Base-by-base conservation (phyloP, 2,329 filamentous ascomycete species). In the Fusarium sp. region DNA sequence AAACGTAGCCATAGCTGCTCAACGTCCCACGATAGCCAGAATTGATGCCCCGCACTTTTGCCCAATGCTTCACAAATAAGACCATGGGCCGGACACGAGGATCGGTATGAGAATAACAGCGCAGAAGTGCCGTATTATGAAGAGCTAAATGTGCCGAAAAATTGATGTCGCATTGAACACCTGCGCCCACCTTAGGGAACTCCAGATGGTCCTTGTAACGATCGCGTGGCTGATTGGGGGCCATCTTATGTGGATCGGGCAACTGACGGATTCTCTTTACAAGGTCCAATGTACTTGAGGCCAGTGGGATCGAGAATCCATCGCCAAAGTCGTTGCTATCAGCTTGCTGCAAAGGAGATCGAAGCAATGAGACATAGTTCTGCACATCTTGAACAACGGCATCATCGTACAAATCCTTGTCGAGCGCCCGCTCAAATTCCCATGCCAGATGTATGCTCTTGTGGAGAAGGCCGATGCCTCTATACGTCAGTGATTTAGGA, bases 111-210 rank as follows among this genome's bases (percentile, higher is more conserved):
- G 92, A 91, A 80, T 98, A 98, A 79, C 93, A 95, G 42, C 92
- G 89, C 30, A 98, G 86, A 42, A 98, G 88, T 34, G 89, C 83
- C 0, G 94, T 97, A 78, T 97, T 97, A 71, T 96, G 91, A 5
- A 97, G 84, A 3, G 91, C 94, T 5, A 97, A 87, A 46, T 92
- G 89, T 20, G 94, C 94, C 3, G 92, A 92, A 77, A 97, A 97
- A 79, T 97, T 97, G 84, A 98, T 93, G 77, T 97, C 94, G 77
- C 93, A 96, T 77, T 95, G 92, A 16, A 95, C 92, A n/a, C 94
- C 94, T 29, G 91, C 88, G 6, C 90, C 91, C 11, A 84, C 83
- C 75, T 93, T 93, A 8, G 92, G 92, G 62, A 95, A 95, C 78
- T 96, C 93, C 4, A 97, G 86, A 25, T 83, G 83, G 73, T 90